Evolutionary conservation across 208 protist genomes (phyloP).

Genomic region (Leptomonas pyrrhocoris): DNA sequence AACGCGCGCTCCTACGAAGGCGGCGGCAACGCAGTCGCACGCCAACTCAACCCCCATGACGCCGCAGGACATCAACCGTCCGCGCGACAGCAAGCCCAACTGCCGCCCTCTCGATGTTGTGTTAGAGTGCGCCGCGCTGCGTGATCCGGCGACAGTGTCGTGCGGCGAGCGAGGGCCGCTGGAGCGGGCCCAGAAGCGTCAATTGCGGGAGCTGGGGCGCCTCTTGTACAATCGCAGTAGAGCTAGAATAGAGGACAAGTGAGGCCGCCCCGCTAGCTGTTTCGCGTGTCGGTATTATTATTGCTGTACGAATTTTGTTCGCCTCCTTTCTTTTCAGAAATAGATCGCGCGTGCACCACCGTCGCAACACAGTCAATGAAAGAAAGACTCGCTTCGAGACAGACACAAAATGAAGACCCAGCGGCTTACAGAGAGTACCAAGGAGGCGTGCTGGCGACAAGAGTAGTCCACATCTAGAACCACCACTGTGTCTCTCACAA

Average conservation of each 20-base stretch:
- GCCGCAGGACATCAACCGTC: slow-evolving; percentile 9
- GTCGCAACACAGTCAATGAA: too few species aligned
- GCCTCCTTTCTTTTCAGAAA: too few species aligned
- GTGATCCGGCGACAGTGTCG: slow-evolving; percentile 32
- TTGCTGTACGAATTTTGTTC: background rate
- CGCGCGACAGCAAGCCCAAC: background rate
- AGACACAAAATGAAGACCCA: too few species aligned
- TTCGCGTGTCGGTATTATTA: background rate
- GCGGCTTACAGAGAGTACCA: too few species aligned
- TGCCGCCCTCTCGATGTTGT: slow-evolving; percentile 41
- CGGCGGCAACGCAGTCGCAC: background rate
- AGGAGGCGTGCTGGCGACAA: too few species aligned
- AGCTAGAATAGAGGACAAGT: slow-evolving; percentile 12
- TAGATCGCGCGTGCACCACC: too few species aligned
- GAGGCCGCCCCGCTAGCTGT: background rate
- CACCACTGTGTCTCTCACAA: too few species aligned
- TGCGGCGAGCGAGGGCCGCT: slow-evolving; percentile 32
- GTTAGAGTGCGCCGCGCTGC: slow-evolving; percentile 52
- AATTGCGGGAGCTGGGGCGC: slow-evolving; percentile 50
- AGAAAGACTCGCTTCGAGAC: too few species aligned
- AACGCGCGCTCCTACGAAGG: background rate
- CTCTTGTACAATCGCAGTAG: slow-evolving; percentile 42
- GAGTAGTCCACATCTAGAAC: too few species aligned
- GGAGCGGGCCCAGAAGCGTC: slow-evolving; percentile 39
- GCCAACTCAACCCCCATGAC: background rate